Conservation (phyloP, 2,329 filamentous ascomycete genomes). For the Stagonosporopsis rhizophila region DNA sequence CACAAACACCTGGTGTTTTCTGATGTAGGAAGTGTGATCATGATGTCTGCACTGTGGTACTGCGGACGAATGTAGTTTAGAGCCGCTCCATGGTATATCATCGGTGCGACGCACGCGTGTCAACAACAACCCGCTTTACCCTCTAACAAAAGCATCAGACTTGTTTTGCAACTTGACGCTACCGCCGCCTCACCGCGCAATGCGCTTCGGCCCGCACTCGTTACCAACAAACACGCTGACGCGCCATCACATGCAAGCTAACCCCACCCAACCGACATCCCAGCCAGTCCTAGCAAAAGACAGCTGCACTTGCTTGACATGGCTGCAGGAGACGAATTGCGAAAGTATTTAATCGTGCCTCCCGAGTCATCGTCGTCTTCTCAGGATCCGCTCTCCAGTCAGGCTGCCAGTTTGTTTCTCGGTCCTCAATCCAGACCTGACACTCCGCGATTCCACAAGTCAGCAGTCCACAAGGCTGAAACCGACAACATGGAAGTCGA, state of each 20-base stretch:
- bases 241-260: constrained; percentile 34
- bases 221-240: constrained; percentile 25
- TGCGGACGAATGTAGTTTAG: too few species aligned
- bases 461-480: neutral
- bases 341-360: constrained; percentile 28
- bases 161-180: neutral
- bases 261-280: constrained; percentile 12
- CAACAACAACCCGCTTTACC: too few species aligned
- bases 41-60: neutral
- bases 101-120: neutral
- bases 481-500: constrained; percentile 22
- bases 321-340: constrained; percentile 29
- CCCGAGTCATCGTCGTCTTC: neutral
- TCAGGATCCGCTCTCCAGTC: constrained; percentile 26
- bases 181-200: constrained; percentile 4
- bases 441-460: constrained; percentile 1
- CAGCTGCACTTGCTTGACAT: constrained; percentile 10
- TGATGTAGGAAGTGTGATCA: neutral
- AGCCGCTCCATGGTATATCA: too few species aligned
- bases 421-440: neutral
- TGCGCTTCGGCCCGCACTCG: constrained; percentile 5
- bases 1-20: neutral
- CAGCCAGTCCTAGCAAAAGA: constrained; percentile 10
- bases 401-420: neutral
- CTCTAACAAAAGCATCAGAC: neutral